Percentiles rank a stretch among this genome's conserved stretches.
These are phyloP conservation scores for Xylariaceae sp. DNA, from an alignment of 2,329 filamentous ascomycete species.

Conservation along the genomic window DNA sequence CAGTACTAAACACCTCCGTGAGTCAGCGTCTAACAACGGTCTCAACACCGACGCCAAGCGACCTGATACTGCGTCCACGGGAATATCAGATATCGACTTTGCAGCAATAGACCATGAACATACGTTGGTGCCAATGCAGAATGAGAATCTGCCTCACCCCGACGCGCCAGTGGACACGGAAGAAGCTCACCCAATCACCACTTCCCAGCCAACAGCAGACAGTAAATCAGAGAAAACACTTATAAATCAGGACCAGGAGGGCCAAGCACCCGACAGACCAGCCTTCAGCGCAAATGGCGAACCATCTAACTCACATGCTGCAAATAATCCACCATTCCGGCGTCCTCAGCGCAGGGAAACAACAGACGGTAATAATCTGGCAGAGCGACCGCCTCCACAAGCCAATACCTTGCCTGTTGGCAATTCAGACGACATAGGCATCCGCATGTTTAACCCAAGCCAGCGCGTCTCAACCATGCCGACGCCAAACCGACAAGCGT, in stretches of 20 bases:
- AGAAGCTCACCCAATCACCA: not conserved
- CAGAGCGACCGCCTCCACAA: not conserved
- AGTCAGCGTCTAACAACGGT: not conserved
- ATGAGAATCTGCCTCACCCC: not conserved
- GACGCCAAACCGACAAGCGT: not conserved
- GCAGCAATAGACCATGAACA: not conserved
- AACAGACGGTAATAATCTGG: not conserved
- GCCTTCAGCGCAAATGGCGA: not conserved
- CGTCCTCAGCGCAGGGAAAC: not conserved
- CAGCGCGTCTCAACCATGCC: not conserved
- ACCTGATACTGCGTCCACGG: not conserved
- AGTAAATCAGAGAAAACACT: not conserved
- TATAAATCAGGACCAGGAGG: not conserved
- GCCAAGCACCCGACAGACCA: not conserved
- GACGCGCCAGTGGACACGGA: not conserved
- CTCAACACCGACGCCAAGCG: not conserved
- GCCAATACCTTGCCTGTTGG: not conserved
- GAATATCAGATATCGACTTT: not conserved
- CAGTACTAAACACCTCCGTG: not conserved
- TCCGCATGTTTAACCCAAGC: not conserved
- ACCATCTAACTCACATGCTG: no score
- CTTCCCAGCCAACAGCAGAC: not conserved
- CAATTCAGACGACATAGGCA: not conserved
- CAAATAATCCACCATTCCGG: no score
- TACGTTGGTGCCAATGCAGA: not conserved